Conservation (phyloP, 2,329 filamentous ascomycete genomes). For the Bipolaris gigantea region DNA sequence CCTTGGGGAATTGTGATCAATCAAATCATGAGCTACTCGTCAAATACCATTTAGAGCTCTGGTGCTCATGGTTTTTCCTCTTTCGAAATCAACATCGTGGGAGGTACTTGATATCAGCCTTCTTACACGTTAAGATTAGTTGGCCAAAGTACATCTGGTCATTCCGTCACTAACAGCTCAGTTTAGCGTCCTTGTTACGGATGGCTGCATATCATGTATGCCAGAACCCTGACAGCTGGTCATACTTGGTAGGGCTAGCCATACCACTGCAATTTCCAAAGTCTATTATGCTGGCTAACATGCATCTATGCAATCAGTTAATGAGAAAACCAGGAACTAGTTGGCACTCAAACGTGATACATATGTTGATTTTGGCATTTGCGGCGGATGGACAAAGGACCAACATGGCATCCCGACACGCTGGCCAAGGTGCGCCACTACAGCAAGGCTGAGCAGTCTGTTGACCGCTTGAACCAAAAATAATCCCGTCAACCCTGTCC, state of each 20-base stretch:
- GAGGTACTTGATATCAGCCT: conserved; percentile 19
- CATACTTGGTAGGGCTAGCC: conserved; percentile 21
- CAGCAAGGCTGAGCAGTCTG: conserved; percentile 13
- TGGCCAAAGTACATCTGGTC: conserved; percentile 14
- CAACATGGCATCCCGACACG: conserved; percentile 10
- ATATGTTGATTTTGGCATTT: neutral
- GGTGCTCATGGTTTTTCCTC: conserved; percentile 20
- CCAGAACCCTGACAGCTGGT: conserved; percentile 23
- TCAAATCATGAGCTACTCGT: conserved; percentile 29
- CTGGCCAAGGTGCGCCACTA: conserved; percentile 12
- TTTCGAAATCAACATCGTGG: conserved; percentile 17
- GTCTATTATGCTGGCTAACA: conserved; percentile 3
- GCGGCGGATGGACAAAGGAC: conserved; percentile 5
- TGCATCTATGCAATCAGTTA: conserved; percentile 4
- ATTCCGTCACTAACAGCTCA: conserved; percentile 16
- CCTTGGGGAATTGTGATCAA: conserved; percentile 25
- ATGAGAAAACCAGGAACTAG: conserved; percentile 2
- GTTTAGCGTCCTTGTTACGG: conserved; percentile 24
- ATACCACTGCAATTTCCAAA: conserved; percentile 5
- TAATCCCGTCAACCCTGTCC: conserved; percentile 12
- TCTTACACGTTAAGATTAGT: conserved; percentile 12
- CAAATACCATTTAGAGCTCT: conserved; percentile 30
- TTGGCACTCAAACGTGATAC: conserved; percentile 2
- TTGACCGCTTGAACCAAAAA: conserved; percentile 12
- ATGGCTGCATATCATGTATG: conserved; percentile 28